These are phyloP conservation scores for Alternaria atra DNA, from an alignment of 2,329 filamentous ascomycete species.

Conservation along the genomic window DNA sequence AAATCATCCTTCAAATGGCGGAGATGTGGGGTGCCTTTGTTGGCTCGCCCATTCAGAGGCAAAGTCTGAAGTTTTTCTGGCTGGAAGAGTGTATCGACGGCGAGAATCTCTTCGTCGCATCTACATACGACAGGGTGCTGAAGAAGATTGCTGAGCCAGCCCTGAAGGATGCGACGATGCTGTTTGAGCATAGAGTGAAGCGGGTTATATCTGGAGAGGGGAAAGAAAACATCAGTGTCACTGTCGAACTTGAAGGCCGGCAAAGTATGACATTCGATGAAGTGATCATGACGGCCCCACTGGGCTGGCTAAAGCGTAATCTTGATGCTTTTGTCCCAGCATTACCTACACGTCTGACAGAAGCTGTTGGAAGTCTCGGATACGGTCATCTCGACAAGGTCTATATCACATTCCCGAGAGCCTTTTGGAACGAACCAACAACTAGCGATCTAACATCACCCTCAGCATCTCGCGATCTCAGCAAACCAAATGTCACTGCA, in stretches of 20 bases:
- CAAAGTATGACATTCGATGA: conserved; percentile 68
- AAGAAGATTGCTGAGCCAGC: conserved; percentile 67
- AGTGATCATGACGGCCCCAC: conserved; percentile 71
- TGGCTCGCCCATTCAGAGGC: conserved; percentile 68
- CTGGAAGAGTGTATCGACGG: conserved; percentile 80
- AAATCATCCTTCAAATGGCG: conserved; percentile 61
- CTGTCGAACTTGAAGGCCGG: conserved; percentile 59
- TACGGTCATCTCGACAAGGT: conserved; percentile 77
- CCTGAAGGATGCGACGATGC: conserved; percentile 63
- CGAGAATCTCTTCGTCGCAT: conserved; percentile 70
- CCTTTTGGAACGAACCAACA: conserved; percentile 71
- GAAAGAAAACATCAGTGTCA: conserved; percentile 30
- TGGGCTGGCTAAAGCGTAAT: conserved; percentile 63
- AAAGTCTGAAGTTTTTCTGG: conserved; percentile 81
- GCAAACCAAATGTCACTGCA: conserved; percentile 49
- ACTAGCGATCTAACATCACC: neutral
- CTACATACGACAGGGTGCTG: conserved; percentile 69
- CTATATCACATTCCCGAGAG: conserved; percentile 70
- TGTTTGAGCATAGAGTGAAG: conserved; percentile 58
- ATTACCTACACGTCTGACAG: conserved; percentile 65
- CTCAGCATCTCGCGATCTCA: conserved; percentile 19
- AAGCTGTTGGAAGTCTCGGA: conserved; percentile 70
- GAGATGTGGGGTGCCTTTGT: conserved; percentile 77
- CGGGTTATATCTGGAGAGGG: conserved; percentile 47
- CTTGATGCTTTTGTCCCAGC: conserved; percentile 65